Conservation (phyloP, 495 filamentous ascomycete genomes). For the Gamarada debralockiae region DNA sequence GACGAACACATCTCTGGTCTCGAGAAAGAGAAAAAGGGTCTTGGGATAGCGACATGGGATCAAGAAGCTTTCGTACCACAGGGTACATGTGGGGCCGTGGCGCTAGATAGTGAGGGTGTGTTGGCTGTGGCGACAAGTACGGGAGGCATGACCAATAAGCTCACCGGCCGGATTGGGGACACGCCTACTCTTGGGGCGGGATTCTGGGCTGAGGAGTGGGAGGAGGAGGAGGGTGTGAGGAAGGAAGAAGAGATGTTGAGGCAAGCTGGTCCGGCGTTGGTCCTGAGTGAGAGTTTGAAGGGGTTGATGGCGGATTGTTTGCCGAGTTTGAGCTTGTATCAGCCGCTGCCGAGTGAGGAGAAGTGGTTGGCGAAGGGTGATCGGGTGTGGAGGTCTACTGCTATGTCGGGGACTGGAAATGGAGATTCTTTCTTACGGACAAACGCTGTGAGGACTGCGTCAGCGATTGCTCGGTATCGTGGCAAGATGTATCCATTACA, state of each 20-base stretch:
- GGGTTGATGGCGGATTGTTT: constrained; percentile 49
- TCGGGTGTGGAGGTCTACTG: constrained; percentile 51
- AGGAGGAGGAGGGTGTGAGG: constrained; percentile 28
- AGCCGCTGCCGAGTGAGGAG: constrained; percentile 16
- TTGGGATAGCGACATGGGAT: constrained; percentile 34
- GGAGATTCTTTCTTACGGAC: constrained; percentile 80
- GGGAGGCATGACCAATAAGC: constrained; percentile 85
- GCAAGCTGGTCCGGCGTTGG: constrained; percentile 31
- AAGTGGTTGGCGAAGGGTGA: constrained; percentile 5
- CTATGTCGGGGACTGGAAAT: constrained; percentile 82
- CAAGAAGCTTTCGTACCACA: constrained; percentile 66
- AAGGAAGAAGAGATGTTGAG: constrained; percentile 6
- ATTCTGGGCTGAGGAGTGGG: constrained; percentile 88
- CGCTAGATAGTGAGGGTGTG: constrained; percentile 63
- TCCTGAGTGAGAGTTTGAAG: constrained; percentile 35
- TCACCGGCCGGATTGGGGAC: constrained; percentile 81
- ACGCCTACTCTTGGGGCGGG: constrained; percentile 84
- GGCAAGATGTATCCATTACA: constrained; percentile 31
- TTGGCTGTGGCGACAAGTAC: constrained; percentile 81
- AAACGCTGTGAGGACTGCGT: constrained; percentile 67
- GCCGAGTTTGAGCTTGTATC: constrained; percentile 33
- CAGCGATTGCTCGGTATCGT: constrained; percentile 65
- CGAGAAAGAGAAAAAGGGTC: constrained; percentile 40
- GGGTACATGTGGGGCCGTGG: constrained; percentile 82
- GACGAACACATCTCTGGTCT: constrained; percentile 73